These are phyloP conservation scores for Fusarium sp. DNA, from an alignment of 2,329 filamentous ascomycete species.

Conservation along the genomic window DNA sequence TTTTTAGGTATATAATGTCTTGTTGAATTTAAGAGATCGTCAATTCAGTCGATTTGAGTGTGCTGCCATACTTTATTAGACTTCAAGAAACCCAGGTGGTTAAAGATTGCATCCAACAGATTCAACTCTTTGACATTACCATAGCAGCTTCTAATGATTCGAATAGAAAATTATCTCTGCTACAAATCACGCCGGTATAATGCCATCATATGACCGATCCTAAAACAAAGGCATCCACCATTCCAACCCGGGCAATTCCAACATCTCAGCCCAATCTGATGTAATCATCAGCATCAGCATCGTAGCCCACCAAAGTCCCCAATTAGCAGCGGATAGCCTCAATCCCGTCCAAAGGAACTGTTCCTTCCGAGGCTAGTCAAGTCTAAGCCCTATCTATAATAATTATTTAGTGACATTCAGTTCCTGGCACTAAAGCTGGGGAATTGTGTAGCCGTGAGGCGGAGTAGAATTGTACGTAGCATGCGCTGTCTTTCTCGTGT, in stretches of 20 bases:
- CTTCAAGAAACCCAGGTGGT: neutral
- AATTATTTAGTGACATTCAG: neutral
- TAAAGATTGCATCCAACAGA: neutral
- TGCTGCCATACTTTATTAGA: fast-evolving
- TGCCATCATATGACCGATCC: neutral
- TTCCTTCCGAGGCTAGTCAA: neutral
- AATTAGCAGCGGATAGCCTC: conserved; percentile 13
- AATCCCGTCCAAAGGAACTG: neutral
- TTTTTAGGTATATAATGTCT: neutral
- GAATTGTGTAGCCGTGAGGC: neutral
- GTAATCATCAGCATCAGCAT: neutral
- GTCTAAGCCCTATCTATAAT: conserved; percentile 22
- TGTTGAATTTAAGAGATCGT: neutral
- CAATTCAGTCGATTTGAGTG: no score
- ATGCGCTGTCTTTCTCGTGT: neutral
- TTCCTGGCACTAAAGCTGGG: conserved; percentile 4
- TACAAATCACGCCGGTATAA: neutral
- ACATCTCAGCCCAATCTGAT: neutral
- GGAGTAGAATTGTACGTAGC: neutral
- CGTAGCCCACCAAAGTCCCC: neutral
- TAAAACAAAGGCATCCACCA: neutral
- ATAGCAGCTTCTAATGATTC: fast-evolving
- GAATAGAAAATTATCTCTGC: neutral
- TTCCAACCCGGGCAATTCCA: neutral
- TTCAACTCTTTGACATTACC: neutral